These are phyloP conservation scores for Myotisia sp. DNA, from an alignment of 2,329 filamentous ascomycete species.

Conservation along the genomic window DNA sequence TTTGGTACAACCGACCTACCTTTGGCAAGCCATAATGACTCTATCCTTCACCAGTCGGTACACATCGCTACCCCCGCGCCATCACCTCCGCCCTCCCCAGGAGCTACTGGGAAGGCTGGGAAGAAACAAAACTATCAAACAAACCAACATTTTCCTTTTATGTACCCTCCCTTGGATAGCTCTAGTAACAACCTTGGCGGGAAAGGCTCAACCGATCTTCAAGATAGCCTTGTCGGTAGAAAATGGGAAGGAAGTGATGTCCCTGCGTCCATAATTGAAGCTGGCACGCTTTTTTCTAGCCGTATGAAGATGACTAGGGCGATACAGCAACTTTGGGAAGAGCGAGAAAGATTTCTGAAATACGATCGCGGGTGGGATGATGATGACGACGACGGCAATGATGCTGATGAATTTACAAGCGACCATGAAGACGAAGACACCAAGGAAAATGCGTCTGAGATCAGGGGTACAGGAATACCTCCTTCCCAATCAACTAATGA, in stretches of 20 bases:
- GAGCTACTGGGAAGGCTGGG: slow-evolving; percentile 72
- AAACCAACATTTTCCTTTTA: slow-evolving; percentile 95
- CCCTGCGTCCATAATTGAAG: slow-evolving; percentile 86
- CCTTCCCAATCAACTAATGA: no score
- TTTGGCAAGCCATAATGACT: slow-evolving; percentile 35
- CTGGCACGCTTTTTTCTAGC: slow-evolving; percentile 78
- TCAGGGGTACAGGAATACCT: no score
- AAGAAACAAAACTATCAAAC: slow-evolving; percentile 99
- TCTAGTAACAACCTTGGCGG: slow-evolving; percentile 81
- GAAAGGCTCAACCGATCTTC: slow-evolving; percentile 67
- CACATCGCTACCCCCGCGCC: slow-evolving; percentile 97
- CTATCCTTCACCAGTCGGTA: slow-evolving; percentile 87
- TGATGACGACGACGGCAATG: slow-evolving; percentile 26
- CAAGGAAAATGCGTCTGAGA: slow-evolving; percentile 12
- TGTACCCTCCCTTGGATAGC: slow-evolving; percentile 85
- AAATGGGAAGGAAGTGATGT: slow-evolving; percentile 82
- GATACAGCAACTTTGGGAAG: slow-evolving; percentile 88
- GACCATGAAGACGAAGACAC: slow-evolving; percentile 5
- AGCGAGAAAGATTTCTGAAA: slow-evolving; percentile 78
- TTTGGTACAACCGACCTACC: slow-evolving; percentile 41
- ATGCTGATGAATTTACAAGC: slow-evolving; percentile 12
- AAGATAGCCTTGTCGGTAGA: slow-evolving; percentile 47
- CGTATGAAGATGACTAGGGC: slow-evolving; percentile 83
- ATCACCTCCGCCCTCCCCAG: slow-evolving; percentile 85
- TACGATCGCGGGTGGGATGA: slow-evolving; percentile 80